These are phyloP conservation scores for Circinella umbellata DNA, from an alignment of 371 early-diverging fungal genomes.

Conservation along the genomic window DNA sequence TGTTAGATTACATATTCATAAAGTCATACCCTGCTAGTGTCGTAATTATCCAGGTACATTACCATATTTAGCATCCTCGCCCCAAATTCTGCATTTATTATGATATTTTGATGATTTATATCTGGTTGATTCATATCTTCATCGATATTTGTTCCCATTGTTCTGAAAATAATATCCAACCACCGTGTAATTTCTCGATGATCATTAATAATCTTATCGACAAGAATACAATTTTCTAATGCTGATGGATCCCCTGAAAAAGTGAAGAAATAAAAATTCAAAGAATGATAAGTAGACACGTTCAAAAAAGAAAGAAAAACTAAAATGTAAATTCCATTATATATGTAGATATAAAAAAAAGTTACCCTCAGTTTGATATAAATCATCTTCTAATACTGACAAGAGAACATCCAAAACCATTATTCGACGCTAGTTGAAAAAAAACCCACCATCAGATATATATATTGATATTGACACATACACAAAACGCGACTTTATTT, in stretches of 20 bases:
- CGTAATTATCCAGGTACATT: neutral
- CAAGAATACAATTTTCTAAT: neutral
- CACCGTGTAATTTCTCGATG: neutral
- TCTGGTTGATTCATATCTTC: neutral
- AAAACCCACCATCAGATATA: neutral
- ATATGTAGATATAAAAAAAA: too few relatives aligned
- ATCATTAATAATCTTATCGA: neutral
- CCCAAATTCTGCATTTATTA: neutral
- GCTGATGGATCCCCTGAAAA: neutral
- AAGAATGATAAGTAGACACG: too few relatives aligned
- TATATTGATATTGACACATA: too few relatives aligned
- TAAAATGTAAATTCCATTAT: too few relatives aligned
- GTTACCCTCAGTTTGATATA: neutral
- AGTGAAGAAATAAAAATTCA: neutral
- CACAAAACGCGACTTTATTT: neutral
- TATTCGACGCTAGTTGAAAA: neutral
- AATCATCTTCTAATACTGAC: neutral
- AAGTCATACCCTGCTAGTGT: too few relatives aligned
- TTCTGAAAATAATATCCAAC: neutral
- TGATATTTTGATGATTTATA: neutral
- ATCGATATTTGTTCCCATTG: neutral
- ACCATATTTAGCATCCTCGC: slow-evolving; percentile 2
- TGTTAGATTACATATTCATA: too few relatives aligned
- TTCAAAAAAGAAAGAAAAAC: too few relatives aligned
- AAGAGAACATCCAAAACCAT: neutral